Evolutionary conservation across 805 yeast genomes (phyloP).

Genomic region (Suhomyces vadensis): DNA sequence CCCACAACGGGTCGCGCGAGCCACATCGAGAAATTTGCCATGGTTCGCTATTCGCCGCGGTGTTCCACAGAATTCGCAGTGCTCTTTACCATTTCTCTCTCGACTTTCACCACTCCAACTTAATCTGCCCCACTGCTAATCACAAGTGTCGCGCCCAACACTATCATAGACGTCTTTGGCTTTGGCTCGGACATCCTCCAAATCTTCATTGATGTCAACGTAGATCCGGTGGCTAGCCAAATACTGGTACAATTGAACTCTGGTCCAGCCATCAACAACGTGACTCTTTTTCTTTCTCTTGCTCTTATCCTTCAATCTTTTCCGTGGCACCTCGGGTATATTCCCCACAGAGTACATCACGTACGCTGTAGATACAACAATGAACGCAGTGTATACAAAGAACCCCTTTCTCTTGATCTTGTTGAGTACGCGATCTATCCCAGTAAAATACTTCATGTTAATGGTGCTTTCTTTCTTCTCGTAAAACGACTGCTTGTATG

Average conservation of each 20-base stretch:
- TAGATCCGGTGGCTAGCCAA: constrained; percentile 16
- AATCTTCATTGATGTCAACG: constrained; percentile 21
- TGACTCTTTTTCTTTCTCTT: constrained; percentile 8
- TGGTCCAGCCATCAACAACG: constrained; percentile 17
- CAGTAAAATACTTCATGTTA: constrained; percentile 16
- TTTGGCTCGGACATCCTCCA: constrained; percentile 11
- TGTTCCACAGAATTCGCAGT: too few species aligned
- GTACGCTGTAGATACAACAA: constrained; percentile 31
- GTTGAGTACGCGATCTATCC: constrained; percentile 31
- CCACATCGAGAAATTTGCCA: too few species aligned
- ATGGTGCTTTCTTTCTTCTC: not conserved
- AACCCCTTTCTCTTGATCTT: constrained; percentile 36
- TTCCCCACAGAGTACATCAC: constrained; percentile 22
- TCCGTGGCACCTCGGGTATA: constrained; percentile 6
- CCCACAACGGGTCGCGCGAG: too few species aligned
- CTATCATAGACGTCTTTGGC: constrained; percentile 16
- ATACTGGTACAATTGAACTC: constrained; percentile 18
- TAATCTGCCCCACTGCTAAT: not conserved
- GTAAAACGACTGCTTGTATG: not conserved
- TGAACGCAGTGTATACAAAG: constrained; percentile 33
- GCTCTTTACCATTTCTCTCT: not conserved
- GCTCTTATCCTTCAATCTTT: constrained; percentile 9
- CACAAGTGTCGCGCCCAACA: too few species aligned
- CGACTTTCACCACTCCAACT: not conserved
- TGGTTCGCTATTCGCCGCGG: too few species aligned